Evolutionary conservation across 2,329 filamentous ascomycete species (phyloP), one percentile per base, ranked within the genome.

Genomic region (Aspergillus tanneri): DNA sequence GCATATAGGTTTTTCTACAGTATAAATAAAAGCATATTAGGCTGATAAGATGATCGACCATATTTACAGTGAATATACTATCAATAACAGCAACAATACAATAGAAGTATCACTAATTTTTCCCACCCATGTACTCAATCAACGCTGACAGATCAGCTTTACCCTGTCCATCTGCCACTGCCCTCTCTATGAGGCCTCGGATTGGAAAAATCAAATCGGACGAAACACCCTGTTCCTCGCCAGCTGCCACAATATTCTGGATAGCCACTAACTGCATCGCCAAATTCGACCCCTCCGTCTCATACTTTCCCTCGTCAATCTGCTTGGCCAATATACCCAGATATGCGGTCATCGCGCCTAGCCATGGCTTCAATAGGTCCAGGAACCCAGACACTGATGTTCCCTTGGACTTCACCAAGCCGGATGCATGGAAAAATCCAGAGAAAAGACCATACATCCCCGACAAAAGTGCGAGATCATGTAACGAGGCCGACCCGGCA

Each of bases 371-470:
- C 2, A 54, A 21, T 8, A 54, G 46, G 16, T 38, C 16, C 40
- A 47, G 2, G 14, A 54, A 46, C 2, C 34, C 39, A 1, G 28
- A n/a, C 0, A 49, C 49, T 1, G 46, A 27, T 0, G 21, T 49
- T 5, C 36, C 40, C 12, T 49, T n/a, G 1, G 46, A 54, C 18
- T 25, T 43, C 14, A 40, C 43, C 16, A 54, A 43, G 4, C 49
- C 49, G 5, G 40, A 47, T 18, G 49, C 43, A 38, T 54, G 52
- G 10, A 52, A 28, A 32, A 54, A 54, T 5, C 52, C 52, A 0
- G 49, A 47, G 41, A 54, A 54, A 8, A 54, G 48, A 5, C 52
- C 52, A 23, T 49, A 54, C 52, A 52, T 54, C 7, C 52, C 52
- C 3, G 48, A 43, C 10, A 54, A 37, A 14, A 53, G 11, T 4